phyloP scores from a whole-genome alignment of 2,329 filamentous ascomycete species.

The Colletotrichum neosansevieriae region DNA sequence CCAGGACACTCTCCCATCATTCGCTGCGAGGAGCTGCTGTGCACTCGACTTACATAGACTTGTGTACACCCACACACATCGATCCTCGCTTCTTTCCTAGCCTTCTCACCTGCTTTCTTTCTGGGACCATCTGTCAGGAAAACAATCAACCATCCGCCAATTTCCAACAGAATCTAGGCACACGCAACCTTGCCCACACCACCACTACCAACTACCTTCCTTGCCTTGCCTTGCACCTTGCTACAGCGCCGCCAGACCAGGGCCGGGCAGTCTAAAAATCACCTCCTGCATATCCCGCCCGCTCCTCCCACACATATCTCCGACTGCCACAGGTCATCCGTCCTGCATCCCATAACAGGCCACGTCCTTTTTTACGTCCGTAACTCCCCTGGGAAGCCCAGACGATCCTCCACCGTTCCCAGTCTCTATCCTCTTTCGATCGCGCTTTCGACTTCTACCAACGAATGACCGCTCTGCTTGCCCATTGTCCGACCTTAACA shows the following conservation, averaged over 20 bases:
- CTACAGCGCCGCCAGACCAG: constrained; percentile 1
- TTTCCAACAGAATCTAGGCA: background rate
- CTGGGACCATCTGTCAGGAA: background rate
- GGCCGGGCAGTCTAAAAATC: constrained; percentile 6
- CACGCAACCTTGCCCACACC: background rate
- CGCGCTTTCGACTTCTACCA: constrained; percentile 7
- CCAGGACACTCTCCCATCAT: background rate
- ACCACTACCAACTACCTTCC: background rate
- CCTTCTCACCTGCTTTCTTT: background rate
- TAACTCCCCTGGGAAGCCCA: constrained; percentile 36
- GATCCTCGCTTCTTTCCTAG: background rate
- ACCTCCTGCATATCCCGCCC: constrained; percentile 37
- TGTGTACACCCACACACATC: constrained; percentile 13
- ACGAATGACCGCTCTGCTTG: constrained; percentile 35
- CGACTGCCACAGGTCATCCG: constrained; percentile 6
- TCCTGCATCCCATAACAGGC: constrained; percentile 29
- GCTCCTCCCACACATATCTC: constrained; percentile 17
- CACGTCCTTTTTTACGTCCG: constrained; percentile 40
- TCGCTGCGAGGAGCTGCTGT: background rate
- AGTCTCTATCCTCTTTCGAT: constrained; percentile 25
- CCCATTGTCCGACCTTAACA: constrained; percentile 21
- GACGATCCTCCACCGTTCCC: constrained; percentile 27
- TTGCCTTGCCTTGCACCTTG: too few species aligned
- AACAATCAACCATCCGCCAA: background rate
- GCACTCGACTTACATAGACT: constrained; percentile 28